Conservation (phyloP, 1,284 basidiomycete species). For the Salmacisia buchloeana region DNA sequence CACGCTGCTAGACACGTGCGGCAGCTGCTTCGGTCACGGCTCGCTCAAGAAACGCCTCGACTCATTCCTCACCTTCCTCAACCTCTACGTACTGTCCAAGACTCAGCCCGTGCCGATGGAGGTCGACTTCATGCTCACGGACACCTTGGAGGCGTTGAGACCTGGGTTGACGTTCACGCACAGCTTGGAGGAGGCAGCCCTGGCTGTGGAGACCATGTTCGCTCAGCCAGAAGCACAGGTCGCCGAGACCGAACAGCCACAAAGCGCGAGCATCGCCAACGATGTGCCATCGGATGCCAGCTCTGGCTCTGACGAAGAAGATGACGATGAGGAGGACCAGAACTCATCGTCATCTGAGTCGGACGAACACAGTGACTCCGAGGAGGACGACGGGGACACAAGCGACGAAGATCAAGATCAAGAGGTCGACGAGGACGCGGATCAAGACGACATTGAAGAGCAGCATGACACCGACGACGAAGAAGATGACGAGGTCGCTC, state of each 20-base stretch:
- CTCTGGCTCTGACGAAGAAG: slow-evolving; percentile 18
- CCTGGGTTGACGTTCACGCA: slow-evolving; percentile 57
- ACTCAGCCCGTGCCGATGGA: slow-evolving; percentile 79
- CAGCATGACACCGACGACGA: slow-evolving; percentile 21
- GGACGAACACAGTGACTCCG: slow-evolving; percentile 38
- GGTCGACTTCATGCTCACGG: slow-evolving; percentile 89
- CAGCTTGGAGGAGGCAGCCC: slow-evolving; percentile 74
- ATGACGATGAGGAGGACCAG: slow-evolving; percentile 49
- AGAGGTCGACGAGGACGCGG: slow-evolving; percentile 14
- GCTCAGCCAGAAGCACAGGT: slow-evolving; percentile 50
- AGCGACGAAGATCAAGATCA: slow-evolving; percentile 18
- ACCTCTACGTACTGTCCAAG: slow-evolving; percentile 88
- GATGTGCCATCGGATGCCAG: neutral
- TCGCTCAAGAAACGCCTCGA: slow-evolving; percentile 85
- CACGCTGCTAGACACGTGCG: slow-evolving; percentile 86
- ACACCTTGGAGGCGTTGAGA: slow-evolving; percentile 67
- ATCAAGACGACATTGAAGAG: slow-evolving; percentile 18
- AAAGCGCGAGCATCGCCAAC: neutral
- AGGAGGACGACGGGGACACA: slow-evolving; percentile 56
- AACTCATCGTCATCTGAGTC: neutral
- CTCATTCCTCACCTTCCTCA: slow-evolving; percentile 84
- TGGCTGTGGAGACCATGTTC: slow-evolving; percentile 82
- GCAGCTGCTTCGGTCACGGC: slow-evolving; percentile 94
- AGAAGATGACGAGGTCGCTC: slow-evolving; percentile 56
- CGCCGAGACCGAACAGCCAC: slow-evolving; percentile 10